Evolutionary conservation across 306 rosid genomes (phyloP).

Genomic region (Sicyos baderoa): DNA sequence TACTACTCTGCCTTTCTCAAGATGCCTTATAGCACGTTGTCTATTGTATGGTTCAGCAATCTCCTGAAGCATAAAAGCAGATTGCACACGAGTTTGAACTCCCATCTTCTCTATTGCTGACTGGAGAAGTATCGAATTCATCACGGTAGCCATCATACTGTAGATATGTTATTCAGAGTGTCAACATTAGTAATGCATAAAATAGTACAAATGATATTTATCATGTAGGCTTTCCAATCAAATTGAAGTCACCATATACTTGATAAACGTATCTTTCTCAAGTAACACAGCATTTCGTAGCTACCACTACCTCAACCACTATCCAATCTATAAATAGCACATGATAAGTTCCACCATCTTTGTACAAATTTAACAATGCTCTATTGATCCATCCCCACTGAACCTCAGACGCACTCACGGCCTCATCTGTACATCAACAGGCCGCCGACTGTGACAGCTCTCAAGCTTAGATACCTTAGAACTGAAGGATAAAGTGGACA

Average conservation of each 20-base stretch:
- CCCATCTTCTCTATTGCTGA: constrained; percentile 47
- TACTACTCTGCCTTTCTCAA: constrained; percentile 44
- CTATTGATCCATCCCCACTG: background rate
- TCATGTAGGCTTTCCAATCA: background rate
- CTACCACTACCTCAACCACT: background rate
- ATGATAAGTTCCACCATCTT: background rate
- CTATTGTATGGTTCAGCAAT: constrained; percentile 44
- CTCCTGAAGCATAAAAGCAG: constrained; percentile 39
- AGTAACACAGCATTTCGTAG: background rate
- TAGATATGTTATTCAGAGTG: constrained; percentile 8
- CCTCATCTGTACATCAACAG: background rate
- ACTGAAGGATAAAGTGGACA: background rate
- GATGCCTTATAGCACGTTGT: constrained; percentile 47
- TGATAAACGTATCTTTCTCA: background rate
- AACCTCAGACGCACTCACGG: background rate
- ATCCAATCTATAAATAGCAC: background rate
- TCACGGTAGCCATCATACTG: constrained; percentile 49
- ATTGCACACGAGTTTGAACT: constrained; percentile 40
- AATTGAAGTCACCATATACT: background rate
- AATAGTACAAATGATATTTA: background rate
- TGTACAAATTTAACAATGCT: background rate
- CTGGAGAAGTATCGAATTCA: constrained; percentile 41
- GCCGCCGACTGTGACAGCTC: background rate
- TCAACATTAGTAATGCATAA: background rate
- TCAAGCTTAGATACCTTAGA: background rate